Conservation (phyloP, 371 early-diverging fungal species). For the Synchytrium microbalum region DNA sequence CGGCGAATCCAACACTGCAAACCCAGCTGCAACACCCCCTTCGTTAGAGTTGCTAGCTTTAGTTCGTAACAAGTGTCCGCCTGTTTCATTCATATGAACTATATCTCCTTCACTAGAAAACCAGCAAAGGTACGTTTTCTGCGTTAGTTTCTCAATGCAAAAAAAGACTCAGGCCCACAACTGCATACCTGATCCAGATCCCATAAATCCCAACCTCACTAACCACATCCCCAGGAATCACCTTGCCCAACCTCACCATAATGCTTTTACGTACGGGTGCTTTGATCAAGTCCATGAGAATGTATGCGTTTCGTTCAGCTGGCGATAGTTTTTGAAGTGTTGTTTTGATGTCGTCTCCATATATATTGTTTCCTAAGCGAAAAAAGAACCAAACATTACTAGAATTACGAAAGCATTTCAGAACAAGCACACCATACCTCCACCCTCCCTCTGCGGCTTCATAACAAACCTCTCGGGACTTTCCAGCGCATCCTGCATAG, state of each 20-base stretch:
- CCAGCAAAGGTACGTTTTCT: not conserved
- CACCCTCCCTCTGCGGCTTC: conserved; percentile 97
- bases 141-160: not conserved
- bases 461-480: conserved; percentile 68
- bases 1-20: conserved; percentile 89
- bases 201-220: conserved; percentile 94
- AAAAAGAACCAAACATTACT: not conserved
- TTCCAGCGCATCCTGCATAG: conserved; percentile 56
- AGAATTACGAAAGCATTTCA: not conserved
- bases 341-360: conserved; percentile 72
- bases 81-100: conserved; percentile 66
- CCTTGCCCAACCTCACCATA: conserved; percentile 72
- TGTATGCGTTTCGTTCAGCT: conserved; percentile 72
- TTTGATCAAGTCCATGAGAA: conserved; percentile 68
- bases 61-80: conserved; percentile 89
- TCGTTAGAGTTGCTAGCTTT: conserved; percentile 77
- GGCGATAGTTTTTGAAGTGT: conserved; percentile 44
- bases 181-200: conserved; percentile 62
- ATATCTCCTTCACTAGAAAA: conserved; percentile 44
- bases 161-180: conserved; percentile 4
- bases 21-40: conserved; percentile 98
- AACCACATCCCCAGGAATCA: conserved; percentile 65
- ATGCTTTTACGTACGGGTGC: conserved; percentile 67
- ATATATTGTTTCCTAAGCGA: conserved; percentile 73
- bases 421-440: conserved; percentile 43